Base-by-base conservation (phyloP, 2,329 filamentous ascomycete genomes). In the Aspergillus melleus region DNA sequence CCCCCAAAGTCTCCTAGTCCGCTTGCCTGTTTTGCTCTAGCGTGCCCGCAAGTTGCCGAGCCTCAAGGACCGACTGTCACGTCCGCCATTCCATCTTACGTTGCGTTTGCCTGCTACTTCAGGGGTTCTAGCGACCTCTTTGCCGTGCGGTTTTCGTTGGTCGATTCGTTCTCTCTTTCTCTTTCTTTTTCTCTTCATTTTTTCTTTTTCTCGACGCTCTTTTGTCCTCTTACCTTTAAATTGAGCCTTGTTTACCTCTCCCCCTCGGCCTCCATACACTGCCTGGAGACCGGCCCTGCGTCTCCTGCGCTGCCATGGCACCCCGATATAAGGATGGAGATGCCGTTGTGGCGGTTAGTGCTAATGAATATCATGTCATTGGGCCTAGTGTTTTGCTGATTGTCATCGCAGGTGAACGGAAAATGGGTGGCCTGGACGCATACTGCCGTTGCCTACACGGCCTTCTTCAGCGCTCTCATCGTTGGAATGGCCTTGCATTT, bases 351-450 rank as follows among this genome's bases (percentile, higher is more conserved):
- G 78, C 84, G 64, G 86, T 88, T 77, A 69, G 82, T 72, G 46
- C 60, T 55, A 55, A 65, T 58, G 55, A 36, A 49, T 60, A 49
- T 9, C 16, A 6, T 24, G 42, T 10, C 22, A 32, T 22, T 42
- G 30, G n/a, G 5, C 26, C 24, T 22, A 24, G 39, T 20, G 9
- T 22, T 68, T 72, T 59, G 75, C 72, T 68, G 55, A 69, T 61
- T 56, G 58, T 57, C 66, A 24, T 63, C 49, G 47, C 65, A 87
- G 84, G 75, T 99, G 73, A 93, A 89, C 74, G 95, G 91, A 67
- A 90, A 89, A 83, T 97, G 91, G 91, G 83, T 99, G 66, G 91
- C 92, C 61, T 96, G 90, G 86, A 78, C 87, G 65, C 95, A 99
- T 79, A 99, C 95, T 9, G 77, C 83, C 52, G 80, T 91, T 67